These are phyloP conservation scores for Penicillium roqueforti DNA, from an alignment of 495 filamentous ascomycete genomes.

Conservation along the genomic window DNA sequence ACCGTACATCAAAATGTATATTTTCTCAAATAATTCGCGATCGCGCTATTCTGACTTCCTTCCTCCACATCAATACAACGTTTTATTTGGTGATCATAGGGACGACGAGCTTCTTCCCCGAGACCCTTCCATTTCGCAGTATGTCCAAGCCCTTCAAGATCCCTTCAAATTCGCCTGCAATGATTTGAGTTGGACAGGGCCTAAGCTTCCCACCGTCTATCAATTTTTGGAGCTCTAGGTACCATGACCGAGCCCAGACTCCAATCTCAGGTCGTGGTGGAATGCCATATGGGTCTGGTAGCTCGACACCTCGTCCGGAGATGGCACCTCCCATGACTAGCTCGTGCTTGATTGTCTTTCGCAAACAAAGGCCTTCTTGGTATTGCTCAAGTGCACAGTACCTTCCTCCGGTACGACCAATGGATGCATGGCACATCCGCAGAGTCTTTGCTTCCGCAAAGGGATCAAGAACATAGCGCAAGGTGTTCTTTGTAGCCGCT, in stretches of 20 bases:
- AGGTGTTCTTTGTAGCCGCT: conserved; percentile 29
- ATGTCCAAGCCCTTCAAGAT: conserved; percentile 26
- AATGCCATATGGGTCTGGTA: conserved; percentile 28
- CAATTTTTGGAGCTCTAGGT: conserved; percentile 18
- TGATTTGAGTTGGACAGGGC: conserved; percentile 17
- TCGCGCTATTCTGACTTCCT: not conserved
- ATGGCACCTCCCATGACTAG: conserved; percentile 31
- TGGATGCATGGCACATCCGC: conserved; percentile 35
- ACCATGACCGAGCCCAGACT: conserved; percentile 18
- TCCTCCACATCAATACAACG: not conserved
- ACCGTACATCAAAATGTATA: not conserved
- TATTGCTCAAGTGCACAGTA: conserved; percentile 40
- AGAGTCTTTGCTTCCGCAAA: conserved; percentile 35
- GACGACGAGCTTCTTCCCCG: conserved; percentile 31
- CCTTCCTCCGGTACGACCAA: conserved; percentile 40
- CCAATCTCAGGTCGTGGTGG: conserved; percentile 22
- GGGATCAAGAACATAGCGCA: conserved; percentile 40
- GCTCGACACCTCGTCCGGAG: conserved; percentile 24
- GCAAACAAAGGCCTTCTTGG: conserved; percentile 19
- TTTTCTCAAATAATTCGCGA: not conserved
- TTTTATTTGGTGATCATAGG: not conserved
- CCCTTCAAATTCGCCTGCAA: conserved; percentile 25
- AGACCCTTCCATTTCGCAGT: conserved; percentile 22
- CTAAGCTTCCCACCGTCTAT: conserved; percentile 20
- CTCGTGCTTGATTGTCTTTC: conserved; percentile 26